A percentile compares a stretch with the other conserved stretches of the same genome.
phyloP scores from a whole-genome alignment of 2,329 filamentous ascomycete species.

The Colletotrichum acutatum region DNA sequence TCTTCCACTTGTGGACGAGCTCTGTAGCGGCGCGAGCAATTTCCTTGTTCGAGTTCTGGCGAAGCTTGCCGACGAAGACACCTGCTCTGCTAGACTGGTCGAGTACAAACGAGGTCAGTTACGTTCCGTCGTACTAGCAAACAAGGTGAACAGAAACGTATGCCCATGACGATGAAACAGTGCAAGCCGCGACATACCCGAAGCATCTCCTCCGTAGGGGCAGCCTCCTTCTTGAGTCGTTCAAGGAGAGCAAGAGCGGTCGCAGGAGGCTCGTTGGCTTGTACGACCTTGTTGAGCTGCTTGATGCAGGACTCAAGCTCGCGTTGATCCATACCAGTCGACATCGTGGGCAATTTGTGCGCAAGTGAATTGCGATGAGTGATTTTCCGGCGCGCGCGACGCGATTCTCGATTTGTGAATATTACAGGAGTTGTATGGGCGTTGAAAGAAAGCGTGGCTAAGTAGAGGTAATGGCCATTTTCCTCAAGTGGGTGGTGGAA shows the following conservation, averaged over 20 bases:
- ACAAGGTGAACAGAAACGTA: not conserved
- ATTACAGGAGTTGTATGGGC: not conserved
- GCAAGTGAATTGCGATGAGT: not conserved
- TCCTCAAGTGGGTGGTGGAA: conserved; percentile 22
- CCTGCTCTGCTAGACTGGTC: conserved; percentile 85
- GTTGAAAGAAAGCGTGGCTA: conserved; percentile 16
- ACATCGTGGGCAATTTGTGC: conserved; percentile 14
- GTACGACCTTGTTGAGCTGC: conserved; percentile 82
- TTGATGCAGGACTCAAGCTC: conserved; percentile 83
- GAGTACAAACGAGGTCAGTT: conserved; percentile 22
- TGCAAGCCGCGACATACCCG: conserved; percentile 64
- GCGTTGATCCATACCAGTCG: conserved; percentile 76
- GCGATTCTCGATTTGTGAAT: not conserved
- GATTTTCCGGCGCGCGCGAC: conserved; percentile 4
- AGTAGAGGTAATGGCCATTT: conserved; percentile 1
- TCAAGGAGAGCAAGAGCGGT: conserved; percentile 80
- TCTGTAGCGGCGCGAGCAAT: conserved; percentile 82
- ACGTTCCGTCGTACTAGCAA: not conserved
- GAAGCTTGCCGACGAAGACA: conserved; percentile 85
- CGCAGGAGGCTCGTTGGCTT: conserved; percentile 77
- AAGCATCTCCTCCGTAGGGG: conserved; percentile 88
- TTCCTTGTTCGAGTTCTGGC: conserved; percentile 82
- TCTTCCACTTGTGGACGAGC: conserved; percentile 90
- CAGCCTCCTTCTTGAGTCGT: conserved; percentile 81
- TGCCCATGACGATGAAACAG: conserved; percentile 3